Percentiles rank a stretch among this genome's conserved stretches.
These are phyloP conservation scores for Ceratobasidium sp. DNA, from an alignment of 1,284 basidiomycete genomes.

Conservation along the genomic window DNA sequence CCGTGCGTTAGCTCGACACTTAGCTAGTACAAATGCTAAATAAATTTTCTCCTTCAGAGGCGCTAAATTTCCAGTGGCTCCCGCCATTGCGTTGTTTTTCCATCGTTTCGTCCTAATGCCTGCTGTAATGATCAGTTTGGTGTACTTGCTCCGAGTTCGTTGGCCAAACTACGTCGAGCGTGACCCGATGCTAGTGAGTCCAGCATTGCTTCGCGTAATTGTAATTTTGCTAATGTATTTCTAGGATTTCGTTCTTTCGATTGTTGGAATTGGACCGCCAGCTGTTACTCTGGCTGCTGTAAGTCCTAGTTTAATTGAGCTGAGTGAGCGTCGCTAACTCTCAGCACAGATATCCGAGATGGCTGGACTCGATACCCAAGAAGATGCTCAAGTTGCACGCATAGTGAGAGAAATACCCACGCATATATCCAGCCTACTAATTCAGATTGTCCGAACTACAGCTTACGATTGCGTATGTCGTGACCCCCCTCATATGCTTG, in stretches of 20 bases:
- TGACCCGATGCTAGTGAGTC: slow-evolving; percentile 35
- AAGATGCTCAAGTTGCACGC: slow-evolving; percentile 33
- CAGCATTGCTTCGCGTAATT: not conserved
- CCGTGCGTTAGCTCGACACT: not conserved
- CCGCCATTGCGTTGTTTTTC: slow-evolving; percentile 15
- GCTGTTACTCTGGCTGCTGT: slow-evolving; percentile 31
- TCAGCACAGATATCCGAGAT: slow-evolving; percentile 23
- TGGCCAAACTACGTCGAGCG: slow-evolving; percentile 32
- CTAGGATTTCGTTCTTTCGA: slow-evolving; percentile 35
- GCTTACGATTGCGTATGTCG: slow-evolving; percentile 26
- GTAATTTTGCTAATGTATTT: not conserved
- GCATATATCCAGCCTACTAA: not conserved
- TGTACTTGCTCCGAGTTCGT: slow-evolving; percentile 2
- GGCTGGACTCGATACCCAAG: slow-evolving; percentile 2
- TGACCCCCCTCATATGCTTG: slow-evolving; percentile 22
- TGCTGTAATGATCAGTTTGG: slow-evolving; percentile 25
- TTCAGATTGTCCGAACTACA: not conserved
- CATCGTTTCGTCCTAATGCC: slow-evolving; percentile 35
- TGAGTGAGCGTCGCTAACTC: not conserved
- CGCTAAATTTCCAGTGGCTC: slow-evolving; percentile 10
- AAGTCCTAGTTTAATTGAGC: not conserved
- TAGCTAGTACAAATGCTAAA: not conserved
- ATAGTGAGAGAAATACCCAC: not conserved
- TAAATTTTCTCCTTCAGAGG: not conserved
- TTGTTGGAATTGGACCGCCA: slow-evolving; percentile 33